Evolutionary conservation across 1,284 basidiomycete genomes (phyloP), one percentile per base, ranked within the genome.

Genomic region (Uromyces viciae-fabae): DNA sequence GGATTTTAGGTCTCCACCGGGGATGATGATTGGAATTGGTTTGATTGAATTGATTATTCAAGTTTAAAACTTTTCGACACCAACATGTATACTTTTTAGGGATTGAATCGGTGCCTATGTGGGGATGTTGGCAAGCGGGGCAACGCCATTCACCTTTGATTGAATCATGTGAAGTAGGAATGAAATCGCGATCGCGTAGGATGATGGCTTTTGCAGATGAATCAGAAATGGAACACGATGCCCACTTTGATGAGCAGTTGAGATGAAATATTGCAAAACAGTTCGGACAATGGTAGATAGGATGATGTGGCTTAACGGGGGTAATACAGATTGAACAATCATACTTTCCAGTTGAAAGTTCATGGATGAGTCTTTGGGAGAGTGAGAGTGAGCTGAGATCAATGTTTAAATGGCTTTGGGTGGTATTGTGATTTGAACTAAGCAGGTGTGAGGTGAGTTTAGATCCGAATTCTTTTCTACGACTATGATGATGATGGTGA

Each of bases 291-390:
- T 72, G 66, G 15, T 71, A 79, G 58, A 79, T 79, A 22, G 66
- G 36, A 25, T 79, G 68, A 49, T 71, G 28, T 36, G 52, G 77
- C n/a, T 33, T 28, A 52, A 79, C 46, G 25, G 68, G 56, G 43
- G 77, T 72, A 25, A 71, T 71, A 60, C 77, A 79, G 28, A 79
- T 79, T 38, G 66, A 62, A 49, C 77, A 79, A 31, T 79, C 77
- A 54, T 79, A 79, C 25, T 28, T 56, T 28, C 68, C 71, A 8
- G 66, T 56, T 11, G 77, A 79, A 31, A 79, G 38, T 52, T 79
- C 77, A 19, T 72, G 19, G 25, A 69, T 79, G n/a, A 79, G 68
- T 46, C 68, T 28, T 15, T 42, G 68, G 9, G 77, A 79, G 25
- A 72, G 66, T 15, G 77, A 78, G n/a, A 78, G 75, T 72, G 49